These are phyloP conservation scores for Marvania coccoides DNA, from an alignment of 139 green algal species.

Conservation along the genomic window DNA sequence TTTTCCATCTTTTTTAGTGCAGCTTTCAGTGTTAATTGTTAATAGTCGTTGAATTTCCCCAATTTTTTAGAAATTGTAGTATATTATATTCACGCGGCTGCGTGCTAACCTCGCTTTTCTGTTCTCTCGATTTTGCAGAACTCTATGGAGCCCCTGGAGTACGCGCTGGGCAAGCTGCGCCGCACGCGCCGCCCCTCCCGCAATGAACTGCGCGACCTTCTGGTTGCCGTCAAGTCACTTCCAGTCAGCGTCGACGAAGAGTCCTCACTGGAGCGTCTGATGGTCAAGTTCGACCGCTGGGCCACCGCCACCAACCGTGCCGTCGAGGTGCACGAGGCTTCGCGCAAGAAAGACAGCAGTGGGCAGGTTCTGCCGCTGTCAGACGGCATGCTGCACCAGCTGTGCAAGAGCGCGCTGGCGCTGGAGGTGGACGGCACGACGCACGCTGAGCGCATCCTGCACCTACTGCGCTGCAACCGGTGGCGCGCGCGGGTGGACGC, in stretches of 20 bases:
- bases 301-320: constrained; percentile 20
- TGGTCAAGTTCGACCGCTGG: constrained; percentile 40
- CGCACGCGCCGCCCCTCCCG: constrained; percentile 18
- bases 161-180: constrained; percentile 14
- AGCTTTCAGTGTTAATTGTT: too few relatives aligned
- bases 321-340: constrained; percentile 29
- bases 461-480: constrained; percentile 30
- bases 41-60: too few relatives aligned
- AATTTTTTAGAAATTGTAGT: too few relatives aligned
- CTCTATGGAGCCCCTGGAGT: constrained; percentile 13
- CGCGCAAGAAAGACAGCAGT: neutral
- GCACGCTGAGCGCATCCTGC: constrained; percentile 20
- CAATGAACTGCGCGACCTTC: constrained; percentile 22
- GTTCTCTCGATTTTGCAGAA: constrained; percentile 3
- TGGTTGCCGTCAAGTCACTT: constrained; percentile 29
- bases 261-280: constrained; percentile 9
- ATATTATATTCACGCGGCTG: too few relatives aligned
- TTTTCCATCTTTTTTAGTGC: too few relatives aligned
- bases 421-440: constrained; percentile 32
- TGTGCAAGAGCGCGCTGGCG: constrained; percentile 27
- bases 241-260: constrained; percentile 24
- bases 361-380: constrained; percentile 16
- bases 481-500: constrained; percentile 29
- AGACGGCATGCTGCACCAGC: constrained; percentile 17
- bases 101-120: too few relatives aligned